Evolutionary conservation across 1,284 basidiomycete genomes (phyloP), one percentile per base, ranked within the genome.

Genomic region (Amylostereum areolatum): DNA sequence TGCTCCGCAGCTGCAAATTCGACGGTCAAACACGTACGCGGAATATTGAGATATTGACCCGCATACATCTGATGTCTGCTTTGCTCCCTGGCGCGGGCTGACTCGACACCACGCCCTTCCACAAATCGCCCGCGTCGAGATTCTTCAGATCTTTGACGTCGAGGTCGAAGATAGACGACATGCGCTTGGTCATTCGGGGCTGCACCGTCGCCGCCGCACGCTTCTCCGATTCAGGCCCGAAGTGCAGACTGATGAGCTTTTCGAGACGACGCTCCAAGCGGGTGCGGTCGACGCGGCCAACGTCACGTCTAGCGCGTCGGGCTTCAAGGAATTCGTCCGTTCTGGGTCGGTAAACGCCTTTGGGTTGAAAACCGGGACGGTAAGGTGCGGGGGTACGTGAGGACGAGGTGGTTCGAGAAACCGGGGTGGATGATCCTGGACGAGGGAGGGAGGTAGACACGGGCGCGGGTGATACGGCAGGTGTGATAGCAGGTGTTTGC

Each of bases 161-260:
- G 29, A 86, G 59, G 55, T 88, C 85, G 62, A 88, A 87, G 47
- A 89, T 73, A 1, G 81, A 83, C 1, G 85, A 86, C 24, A 77
- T 65, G 46, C 83, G 70, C 48, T 73, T 68, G 43, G 59, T 60
- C 43, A 58, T 62, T 42, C 53, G 64, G 40, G 49, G 61, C 6
- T 47, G 57, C 3, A 53, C 46, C 46, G 52, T 46, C 46, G 45
- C 47, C 55, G 59, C 24, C 48, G 59, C 32, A 47, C 46, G 47
- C 55, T 62, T 53, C 51, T 58, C 48, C 43, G 33, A 31, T 43
- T 61, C 61, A 51, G 51, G 54, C 48, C 35, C 41, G 53, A 95
- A 95, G 66, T 95, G 92, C 5, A 95, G 69, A 46, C 78, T 74
- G 47, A 94, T 85, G 37, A 94, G 75, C 71, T 95, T 95, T 61